Conservation (phyloP, 139 green algal genomes). For the Volvox africanus region DNA sequence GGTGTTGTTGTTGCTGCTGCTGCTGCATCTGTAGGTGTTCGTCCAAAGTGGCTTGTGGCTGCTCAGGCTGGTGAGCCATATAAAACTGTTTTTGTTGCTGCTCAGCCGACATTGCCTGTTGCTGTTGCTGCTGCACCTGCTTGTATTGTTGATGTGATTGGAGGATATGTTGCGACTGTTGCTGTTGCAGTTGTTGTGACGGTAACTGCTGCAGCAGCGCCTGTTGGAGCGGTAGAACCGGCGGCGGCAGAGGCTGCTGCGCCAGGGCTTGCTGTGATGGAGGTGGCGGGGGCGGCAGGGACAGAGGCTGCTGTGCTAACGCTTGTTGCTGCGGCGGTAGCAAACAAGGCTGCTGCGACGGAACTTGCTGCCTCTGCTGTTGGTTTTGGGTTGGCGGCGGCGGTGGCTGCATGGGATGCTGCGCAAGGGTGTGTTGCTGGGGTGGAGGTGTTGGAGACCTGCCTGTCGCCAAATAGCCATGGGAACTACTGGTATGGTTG, state of each 20-base stretch:
- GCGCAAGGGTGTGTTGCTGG: neutral
- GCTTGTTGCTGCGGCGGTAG: neutral
- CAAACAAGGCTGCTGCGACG: neutral
- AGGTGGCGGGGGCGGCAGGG: neutral
- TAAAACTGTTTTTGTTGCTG: neutral
- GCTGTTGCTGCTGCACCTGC: constrained; percentile 18
- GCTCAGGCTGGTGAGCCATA: too few species aligned
- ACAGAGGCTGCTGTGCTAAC: neutral
- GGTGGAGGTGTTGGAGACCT: neutral
- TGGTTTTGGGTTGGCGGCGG: neutral
- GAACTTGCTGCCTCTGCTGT: neutral
- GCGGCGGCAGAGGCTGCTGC: constrained; percentile 16
- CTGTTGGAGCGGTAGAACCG: neutral
- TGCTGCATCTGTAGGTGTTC: neutral
- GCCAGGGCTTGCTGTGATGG: neutral
- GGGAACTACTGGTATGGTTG: neutral
- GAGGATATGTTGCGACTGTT: constrained; percentile 15
- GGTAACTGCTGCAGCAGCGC: neutral
- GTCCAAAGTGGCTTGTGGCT: too few species aligned
- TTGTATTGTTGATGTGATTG: too few species aligned
- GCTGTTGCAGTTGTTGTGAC: neutral
- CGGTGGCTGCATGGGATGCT: neutral
- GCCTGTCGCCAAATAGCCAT: neutral
- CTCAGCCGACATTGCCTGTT: neutral
- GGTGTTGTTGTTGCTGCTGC: neutral